phyloP scores from a whole-genome alignment of 768 basidiomycete genomes.

The Trametes punicea region DNA sequence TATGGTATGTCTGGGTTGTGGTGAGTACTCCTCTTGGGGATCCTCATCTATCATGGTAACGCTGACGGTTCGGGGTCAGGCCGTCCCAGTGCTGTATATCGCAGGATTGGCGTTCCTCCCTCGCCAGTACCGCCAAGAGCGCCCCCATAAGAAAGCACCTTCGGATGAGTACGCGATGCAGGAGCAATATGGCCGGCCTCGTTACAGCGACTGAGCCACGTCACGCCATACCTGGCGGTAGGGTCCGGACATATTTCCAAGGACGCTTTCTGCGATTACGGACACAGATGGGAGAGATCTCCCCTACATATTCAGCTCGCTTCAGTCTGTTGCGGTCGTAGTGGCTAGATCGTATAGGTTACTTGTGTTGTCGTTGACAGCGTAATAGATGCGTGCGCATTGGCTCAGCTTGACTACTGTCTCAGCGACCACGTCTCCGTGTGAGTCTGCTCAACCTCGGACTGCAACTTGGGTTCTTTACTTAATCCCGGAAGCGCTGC shows the following conservation, averaged over 20 bases:
- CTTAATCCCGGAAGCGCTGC: too few species aligned
- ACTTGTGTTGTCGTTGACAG: too few species aligned
- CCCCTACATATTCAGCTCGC: not conserved
- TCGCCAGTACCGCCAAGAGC: conserved; percentile 32
- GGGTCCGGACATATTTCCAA: not conserved
- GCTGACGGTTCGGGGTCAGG: conserved; percentile 14
- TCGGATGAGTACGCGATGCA: conserved; percentile 11
- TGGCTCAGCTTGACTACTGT: too few species aligned
- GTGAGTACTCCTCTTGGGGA: conserved; percentile 41
- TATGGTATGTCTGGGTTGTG: conserved; percentile 43
- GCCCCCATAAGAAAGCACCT: conserved; percentile 5
- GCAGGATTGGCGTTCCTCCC: conserved; percentile 29
- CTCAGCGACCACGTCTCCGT: too few species aligned
- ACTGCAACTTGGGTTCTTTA: too few species aligned
- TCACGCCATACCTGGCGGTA: not conserved
- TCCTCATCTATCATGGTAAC: not conserved
- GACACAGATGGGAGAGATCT: not conserved
- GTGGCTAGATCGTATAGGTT: not conserved
- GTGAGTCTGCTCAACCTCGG: too few species aligned
- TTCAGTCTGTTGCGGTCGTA: not conserved
- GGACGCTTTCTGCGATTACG: not conserved
- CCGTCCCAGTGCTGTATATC: conserved; percentile 30
- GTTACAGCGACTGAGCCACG: not conserved
- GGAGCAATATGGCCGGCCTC: not conserved
- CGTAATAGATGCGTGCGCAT: too few species aligned